These are phyloP conservation scores for Cercospora beticola DNA, from an alignment of 2,329 filamentous ascomycete species.

Conservation along the genomic window DNA sequence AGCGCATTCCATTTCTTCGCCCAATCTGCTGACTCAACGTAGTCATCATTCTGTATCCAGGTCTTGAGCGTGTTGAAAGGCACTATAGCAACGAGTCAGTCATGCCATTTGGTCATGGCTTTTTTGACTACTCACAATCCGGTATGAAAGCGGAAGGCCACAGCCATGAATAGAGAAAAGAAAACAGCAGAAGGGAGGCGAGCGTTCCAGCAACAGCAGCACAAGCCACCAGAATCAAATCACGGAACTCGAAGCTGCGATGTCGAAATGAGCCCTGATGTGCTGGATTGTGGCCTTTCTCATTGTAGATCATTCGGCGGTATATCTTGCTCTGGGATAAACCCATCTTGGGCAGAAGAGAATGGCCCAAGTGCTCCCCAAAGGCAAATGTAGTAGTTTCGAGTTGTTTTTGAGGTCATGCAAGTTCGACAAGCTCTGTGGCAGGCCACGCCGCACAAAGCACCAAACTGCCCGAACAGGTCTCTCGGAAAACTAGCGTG, in stretches of 20 bases:
- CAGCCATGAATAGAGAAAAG: not conserved
- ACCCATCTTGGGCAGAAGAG: not conserved
- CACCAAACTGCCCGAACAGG: not conserved
- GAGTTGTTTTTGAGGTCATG: not conserved
- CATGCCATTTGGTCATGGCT: no score
- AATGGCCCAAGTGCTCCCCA: not conserved
- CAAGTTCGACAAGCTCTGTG: not conserved
- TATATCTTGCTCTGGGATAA: conserved; percentile 2
- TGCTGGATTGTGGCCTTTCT: not conserved
- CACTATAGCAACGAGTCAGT: not conserved
- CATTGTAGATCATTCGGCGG: conserved; percentile 3
- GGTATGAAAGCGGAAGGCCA: not conserved
- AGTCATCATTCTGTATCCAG: conserved; percentile 9
- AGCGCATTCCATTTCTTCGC: conserved; percentile 5
- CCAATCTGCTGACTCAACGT: not conserved
- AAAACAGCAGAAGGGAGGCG: not conserved
- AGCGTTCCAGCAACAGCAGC: not conserved
- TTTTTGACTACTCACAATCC: not conserved
- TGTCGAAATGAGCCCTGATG: not conserved
- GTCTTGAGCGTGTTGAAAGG: conserved; percentile 8
- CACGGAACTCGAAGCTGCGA: not conserved
- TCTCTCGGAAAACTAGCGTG: not conserved
- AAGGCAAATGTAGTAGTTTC: not conserved
- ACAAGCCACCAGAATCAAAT: not conserved
- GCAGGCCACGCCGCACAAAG: not conserved